Evolutionary conservation across 2,329 filamentous ascomycete species (phyloP).

Genomic region (Beauveria medogensis): DNA sequence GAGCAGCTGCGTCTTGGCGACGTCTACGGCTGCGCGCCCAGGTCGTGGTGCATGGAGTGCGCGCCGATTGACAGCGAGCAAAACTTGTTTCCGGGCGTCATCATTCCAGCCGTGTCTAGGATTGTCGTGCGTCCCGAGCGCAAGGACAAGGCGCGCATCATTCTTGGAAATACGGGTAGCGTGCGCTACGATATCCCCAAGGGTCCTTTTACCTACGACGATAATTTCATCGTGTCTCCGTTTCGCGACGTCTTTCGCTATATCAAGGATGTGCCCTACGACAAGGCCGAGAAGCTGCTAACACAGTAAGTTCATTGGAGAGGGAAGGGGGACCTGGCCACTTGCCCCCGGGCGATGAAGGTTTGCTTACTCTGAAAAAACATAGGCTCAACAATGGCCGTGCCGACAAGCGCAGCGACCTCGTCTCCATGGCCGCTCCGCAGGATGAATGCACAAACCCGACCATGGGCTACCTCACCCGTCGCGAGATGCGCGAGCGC

Average conservation of each 20-base stretch:
- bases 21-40: constrained; percentile 52
- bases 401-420: constrained; percentile 26
- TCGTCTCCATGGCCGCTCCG: constrained; percentile 28
- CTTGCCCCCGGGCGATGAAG: too few species aligned
- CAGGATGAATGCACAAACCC: constrained; percentile 42
- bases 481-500: constrained; percentile 18
- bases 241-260: constrained; percentile 47
- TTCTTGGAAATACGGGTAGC: constrained; percentile 53
- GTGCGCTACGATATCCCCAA: constrained; percentile 55
- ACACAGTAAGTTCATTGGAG: constrained; percentile 16
- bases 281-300: constrained; percentile 28
- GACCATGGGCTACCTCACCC: constrained; percentile 20
- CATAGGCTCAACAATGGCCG: constrained; percentile 34
- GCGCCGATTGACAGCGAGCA: constrained; percentile 41
- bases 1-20: constrained; percentile 45
- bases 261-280: constrained; percentile 43
- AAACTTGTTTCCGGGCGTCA: constrained; percentile 45
- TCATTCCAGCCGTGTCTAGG: constrained; percentile 41
- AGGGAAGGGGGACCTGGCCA: too few species aligned
- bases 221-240: constrained; percentile 47
- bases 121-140: constrained; percentile 45
- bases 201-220: constrained; percentile 51
- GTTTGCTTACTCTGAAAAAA: neutral
- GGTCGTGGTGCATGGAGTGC: constrained; percentile 50
- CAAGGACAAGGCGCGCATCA: constrained; percentile 42